These are phyloP conservation scores for Auxenochlorella pyrenoidosa DNA, from an alignment of 139 green algal genomes.

Conservation along the genomic window DNA sequence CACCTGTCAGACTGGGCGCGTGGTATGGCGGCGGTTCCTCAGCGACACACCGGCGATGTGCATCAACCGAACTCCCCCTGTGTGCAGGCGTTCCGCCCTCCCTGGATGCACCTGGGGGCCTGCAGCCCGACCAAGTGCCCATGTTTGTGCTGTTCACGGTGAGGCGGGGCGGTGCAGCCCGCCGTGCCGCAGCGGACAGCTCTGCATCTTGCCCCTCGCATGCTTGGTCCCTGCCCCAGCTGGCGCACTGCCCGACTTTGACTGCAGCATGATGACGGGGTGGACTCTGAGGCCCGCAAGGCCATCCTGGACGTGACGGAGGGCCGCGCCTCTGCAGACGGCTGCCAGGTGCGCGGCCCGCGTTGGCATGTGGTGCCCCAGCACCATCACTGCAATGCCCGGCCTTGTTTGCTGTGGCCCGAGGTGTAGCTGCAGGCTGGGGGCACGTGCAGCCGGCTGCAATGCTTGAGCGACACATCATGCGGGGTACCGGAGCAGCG, in stretches of 20 bases:
- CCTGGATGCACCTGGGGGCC: background rate
- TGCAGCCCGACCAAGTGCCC: background rate
- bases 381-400: no score
- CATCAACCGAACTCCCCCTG: background rate
- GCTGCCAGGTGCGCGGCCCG: constrained; percentile 2
- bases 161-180: background rate
- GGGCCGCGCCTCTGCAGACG: background rate
- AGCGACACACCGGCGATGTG: background rate
- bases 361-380: background rate
- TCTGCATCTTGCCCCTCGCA: background rate
- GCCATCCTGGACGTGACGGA: constrained; percentile 3
- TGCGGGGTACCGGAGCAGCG: no score
- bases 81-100: background rate
- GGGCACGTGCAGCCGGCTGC: no score
- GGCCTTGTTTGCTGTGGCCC: no score
- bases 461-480: no score
- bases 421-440: background rate
- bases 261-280: constrained; percentile 25
- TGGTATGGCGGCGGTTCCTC: background rate
- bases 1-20: background rate
- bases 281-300: background rate
- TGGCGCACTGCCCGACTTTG: background rate
- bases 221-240: background rate
- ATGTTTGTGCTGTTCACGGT: constrained; percentile 20
- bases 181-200: no score